These are phyloP conservation scores for Fusarium denticulatum DNA, from an alignment of 2,329 filamentous ascomycete genomes.

Conservation along the genomic window DNA sequence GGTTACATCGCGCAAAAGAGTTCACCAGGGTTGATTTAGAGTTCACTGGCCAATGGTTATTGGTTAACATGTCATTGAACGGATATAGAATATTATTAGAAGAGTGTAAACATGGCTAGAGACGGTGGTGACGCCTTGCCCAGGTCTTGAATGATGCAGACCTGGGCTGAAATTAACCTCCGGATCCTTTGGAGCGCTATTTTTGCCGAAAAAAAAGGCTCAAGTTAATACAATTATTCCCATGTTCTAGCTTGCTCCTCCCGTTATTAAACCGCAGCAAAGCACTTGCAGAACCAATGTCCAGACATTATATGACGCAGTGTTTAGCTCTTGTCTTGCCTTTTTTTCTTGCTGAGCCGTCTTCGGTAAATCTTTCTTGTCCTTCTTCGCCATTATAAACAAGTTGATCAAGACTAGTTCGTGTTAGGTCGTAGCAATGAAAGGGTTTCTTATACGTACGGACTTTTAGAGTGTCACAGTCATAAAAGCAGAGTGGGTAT, in stretches of 20 bases:
- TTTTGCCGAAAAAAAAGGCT: not conserved
- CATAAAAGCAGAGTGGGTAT: not conserved
- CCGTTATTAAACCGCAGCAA: not conserved
- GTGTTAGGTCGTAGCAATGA: no score
- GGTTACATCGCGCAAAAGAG: not conserved
- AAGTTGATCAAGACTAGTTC: no score
- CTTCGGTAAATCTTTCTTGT: not conserved
- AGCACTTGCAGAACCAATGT: not conserved
- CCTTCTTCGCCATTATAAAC: not conserved
- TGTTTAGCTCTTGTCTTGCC: not conserved
- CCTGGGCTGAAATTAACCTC: not conserved
- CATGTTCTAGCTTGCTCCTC: not conserved
- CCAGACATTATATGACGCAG: not conserved
- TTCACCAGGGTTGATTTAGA: not conserved
- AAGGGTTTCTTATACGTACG: not conserved
- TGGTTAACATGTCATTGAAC: not conserved
- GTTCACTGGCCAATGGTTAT: not conserved
- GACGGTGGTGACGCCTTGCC: not conserved
- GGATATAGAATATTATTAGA: not conserved
- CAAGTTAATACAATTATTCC: no score
- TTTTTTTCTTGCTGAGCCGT: not conserved
- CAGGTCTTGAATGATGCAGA: not conserved
- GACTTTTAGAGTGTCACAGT: rapidly evolving
- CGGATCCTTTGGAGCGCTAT: not conserved
- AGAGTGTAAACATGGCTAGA: not conserved